Percentiles rank a stretch among this genome's conserved stretches.
phyloP scores from a whole-genome alignment of 2,329 filamentous ascomycete species.

The Fusarium sp. region DNA sequence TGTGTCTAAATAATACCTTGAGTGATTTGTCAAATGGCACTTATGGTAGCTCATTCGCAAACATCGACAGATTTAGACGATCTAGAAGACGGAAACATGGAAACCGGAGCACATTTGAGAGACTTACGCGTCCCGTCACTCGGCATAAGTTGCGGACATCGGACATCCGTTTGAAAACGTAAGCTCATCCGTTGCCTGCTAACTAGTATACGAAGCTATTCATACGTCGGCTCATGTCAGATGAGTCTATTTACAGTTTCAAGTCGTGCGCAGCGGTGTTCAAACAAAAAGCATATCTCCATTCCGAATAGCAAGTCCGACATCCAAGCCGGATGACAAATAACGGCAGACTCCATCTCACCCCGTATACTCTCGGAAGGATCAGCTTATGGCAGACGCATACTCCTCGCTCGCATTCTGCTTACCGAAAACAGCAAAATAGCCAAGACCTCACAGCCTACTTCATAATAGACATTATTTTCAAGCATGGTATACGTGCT shows the following conservation, averaged over 20 bases:
- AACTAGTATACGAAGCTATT: background rate
- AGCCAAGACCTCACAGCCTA: background rate
- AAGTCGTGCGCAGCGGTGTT: background rate
- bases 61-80: background rate
- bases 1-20: background rate
- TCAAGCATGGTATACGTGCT: background rate
- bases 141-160: background rate
- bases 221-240: background rate
- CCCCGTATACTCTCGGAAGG: background rate
- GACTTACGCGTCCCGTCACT: background rate
- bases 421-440: background rate
- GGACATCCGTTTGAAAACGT: background rate
- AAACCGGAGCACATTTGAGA: background rate
- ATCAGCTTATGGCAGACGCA: background rate
- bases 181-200: background rate
- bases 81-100: background rate
- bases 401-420: background rate
- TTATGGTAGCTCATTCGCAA: background rate
- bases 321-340: background rate
- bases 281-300: background rate
- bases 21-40: background rate
- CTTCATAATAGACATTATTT: background rate
- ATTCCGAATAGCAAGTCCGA: background rate
- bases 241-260: background rate
- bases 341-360: background rate